These are phyloP conservation scores for Amborella trichopoda DNA, from an alignment of 164 flowering plant species.

Conservation along the genomic window DNA sequence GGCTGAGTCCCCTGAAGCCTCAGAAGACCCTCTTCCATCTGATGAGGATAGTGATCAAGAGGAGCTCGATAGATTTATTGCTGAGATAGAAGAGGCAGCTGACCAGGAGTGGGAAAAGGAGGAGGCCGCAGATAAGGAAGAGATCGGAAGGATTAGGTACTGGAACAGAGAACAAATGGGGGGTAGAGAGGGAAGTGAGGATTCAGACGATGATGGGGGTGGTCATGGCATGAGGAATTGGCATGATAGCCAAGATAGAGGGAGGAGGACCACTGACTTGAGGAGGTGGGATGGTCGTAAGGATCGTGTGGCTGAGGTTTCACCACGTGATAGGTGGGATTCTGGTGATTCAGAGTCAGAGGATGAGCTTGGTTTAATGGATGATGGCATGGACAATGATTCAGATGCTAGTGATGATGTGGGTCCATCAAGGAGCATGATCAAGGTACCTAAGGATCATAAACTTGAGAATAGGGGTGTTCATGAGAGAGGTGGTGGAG, in stretches of 20 bases:
- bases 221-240: conserved; percentile 18
- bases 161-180: conserved; percentile 56
- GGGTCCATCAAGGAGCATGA: too few species aligned
- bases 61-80: conserved; percentile 85
- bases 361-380: not conserved
- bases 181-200: conserved; percentile 36
- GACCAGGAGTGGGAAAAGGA: conserved; percentile 86
- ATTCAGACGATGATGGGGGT: conserved; percentile 26
- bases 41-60: conserved; percentile 75
- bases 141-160: conserved; percentile 48
- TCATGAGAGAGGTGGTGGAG: conserved; percentile 14
- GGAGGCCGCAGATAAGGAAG: conserved; percentile 84
- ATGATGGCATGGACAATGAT: conserved; percentile 11
- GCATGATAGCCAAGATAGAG: conserved; percentile 11
- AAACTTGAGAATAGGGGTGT: conserved; percentile 9
- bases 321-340: conserved; percentile 33
- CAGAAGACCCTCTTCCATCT: conserved; percentile 24
- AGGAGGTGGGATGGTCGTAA: conserved; percentile 22
- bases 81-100: conserved; percentile 94
- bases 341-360: conserved; percentile 20
- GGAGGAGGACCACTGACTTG: conserved; percentile 9
- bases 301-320: conserved; percentile 14
- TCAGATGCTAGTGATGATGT: conserved; percentile 15
- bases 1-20: not conserved
- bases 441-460: too few species aligned